These are phyloP conservation scores for Yamadazyma phyllophila DNA, from an alignment of 805 yeast genomes.

Conservation along the genomic window DNA sequence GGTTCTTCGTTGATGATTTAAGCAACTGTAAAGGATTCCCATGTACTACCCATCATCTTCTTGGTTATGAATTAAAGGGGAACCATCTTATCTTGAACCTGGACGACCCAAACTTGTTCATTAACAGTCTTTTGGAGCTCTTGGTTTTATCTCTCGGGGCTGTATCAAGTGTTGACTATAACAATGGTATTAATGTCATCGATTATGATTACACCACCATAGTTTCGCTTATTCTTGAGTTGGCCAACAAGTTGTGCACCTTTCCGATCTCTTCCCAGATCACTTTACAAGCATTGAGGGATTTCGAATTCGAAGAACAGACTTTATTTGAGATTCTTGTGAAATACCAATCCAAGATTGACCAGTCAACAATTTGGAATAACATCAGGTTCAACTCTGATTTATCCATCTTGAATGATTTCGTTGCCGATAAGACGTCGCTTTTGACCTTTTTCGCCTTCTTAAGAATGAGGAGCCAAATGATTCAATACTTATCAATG, in stretches of 20 bases:
- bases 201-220: conserved; percentile 57
- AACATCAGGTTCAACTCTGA: conserved; percentile 44
- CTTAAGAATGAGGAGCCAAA: conserved; percentile 55
- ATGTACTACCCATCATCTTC: conserved; percentile 67
- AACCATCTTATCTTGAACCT: conserved; percentile 54
- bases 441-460: conserved; percentile 60
- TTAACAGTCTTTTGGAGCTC: conserved; percentile 47
- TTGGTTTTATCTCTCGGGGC: conserved; percentile 47
- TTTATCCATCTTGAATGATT: conserved; percentile 29
- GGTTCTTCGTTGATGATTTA: conserved; percentile 54
- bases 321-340: conserved; percentile 53
- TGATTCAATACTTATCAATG: conserved; percentile 64
- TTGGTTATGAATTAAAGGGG: conserved; percentile 63
- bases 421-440: conserved; percentile 32
- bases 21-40: conserved; percentile 37
- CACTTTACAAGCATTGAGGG: conserved; percentile 53
- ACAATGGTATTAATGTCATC: conserved; percentile 34
- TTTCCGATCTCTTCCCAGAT: conserved; percentile 52
- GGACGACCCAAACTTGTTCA: conserved; percentile 52
- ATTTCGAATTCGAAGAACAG: conserved; percentile 20
- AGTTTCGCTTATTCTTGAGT: conserved; percentile 57
- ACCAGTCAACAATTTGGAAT: conserved; percentile 53
- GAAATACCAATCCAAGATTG: conserved; percentile 53
- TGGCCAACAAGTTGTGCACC: conserved; percentile 60
- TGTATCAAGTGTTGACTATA: conserved; percentile 37